Evolutionary conservation across 306 rosid genomes (phyloP), one percentile per base, ranked within the genome.

Genomic region (Purshia tridentata): DNA sequence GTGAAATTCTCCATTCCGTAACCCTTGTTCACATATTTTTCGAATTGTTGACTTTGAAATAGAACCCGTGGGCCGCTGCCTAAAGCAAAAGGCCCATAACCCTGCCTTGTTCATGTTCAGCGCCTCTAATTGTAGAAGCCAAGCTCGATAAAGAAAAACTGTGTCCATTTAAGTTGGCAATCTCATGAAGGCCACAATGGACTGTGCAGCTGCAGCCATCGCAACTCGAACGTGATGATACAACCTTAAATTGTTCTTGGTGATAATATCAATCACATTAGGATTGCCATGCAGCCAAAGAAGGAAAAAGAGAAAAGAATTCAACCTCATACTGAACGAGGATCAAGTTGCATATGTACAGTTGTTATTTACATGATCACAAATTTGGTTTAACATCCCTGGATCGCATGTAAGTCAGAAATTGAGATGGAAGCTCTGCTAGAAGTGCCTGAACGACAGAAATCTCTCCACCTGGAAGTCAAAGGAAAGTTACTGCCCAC

Each of bases 361-460:
- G 73, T 78, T 72, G 73, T 78, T 72, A 76, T 67, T 81, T 73
- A 74, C 84, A 70, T 65, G 65, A 72, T 88, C 85, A 86, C 52
- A 42, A 72, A 79, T 42, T 79, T 54, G 97, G 98, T 85, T 86
- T 89, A 81, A 90, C 89, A 49, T 88, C 88, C 85, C 99, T 88
- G 77, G 84, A 77, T 83, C 99, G 86, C 95, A 92, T 63, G 80
- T 90, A 92, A 59, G 88, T 84, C 76, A 95, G 88, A 90, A 95
- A 95, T 54, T 92, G 99, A 68, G 91, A 56, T 2, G 99, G 99
- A 81, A 95, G 73, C 83, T 95, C 98, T 51, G 97, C 98, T 77
- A 95, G 80, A 77, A 95, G 92, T 69, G 88, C 92, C 87, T 95
- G 96, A 90, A 95, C 97, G 79, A 95, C 93, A 37, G 99, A 90